phyloP scores from a whole-genome alignment of 352 stramenopile genomes.

The Saprolegnia diclina region DNA sequence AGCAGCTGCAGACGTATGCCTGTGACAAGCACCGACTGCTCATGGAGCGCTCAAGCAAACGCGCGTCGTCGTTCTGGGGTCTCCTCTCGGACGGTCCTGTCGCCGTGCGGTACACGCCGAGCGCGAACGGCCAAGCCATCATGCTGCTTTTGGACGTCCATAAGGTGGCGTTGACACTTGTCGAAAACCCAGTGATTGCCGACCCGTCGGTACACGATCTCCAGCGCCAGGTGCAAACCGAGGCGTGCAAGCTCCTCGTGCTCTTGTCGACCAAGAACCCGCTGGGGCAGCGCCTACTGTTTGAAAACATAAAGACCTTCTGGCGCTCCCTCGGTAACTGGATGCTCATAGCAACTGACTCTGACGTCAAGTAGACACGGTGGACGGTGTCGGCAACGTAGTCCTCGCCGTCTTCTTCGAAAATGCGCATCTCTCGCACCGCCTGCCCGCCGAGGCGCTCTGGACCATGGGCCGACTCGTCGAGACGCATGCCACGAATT shows the following conservation, averaged over 20 bases:
- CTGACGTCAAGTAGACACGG: neutral
- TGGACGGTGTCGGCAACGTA: conserved; percentile 3
- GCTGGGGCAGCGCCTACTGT: neutral
- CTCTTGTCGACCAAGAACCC: neutral
- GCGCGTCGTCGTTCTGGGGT: conserved; percentile 12
- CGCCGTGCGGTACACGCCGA: neutral
- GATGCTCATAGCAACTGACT: neutral
- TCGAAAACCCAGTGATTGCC: neutral
- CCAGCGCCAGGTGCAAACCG: neutral
- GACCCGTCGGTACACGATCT: neutral
- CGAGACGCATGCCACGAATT: neutral
- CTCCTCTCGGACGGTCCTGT: neutral
- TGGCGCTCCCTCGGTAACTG: conserved; percentile 7
- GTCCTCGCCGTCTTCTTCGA: conserved; percentile 7
- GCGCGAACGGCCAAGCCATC: neutral
- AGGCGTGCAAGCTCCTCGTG: conserved; percentile 5
- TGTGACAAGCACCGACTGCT: neutral
- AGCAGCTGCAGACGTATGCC: neutral
- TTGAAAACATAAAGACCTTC: neutral
- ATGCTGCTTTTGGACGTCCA: conserved; percentile 12
- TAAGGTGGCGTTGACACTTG: neutral
- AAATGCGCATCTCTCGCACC: neutral
- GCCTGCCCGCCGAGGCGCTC: conserved; percentile 1
- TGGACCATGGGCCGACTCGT: conserved; percentile 5
- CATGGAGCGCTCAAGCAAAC: neutral